Base-by-base conservation (phyloP, 768 basidiomycete genomes). In the Mycena alexandri region DNA sequence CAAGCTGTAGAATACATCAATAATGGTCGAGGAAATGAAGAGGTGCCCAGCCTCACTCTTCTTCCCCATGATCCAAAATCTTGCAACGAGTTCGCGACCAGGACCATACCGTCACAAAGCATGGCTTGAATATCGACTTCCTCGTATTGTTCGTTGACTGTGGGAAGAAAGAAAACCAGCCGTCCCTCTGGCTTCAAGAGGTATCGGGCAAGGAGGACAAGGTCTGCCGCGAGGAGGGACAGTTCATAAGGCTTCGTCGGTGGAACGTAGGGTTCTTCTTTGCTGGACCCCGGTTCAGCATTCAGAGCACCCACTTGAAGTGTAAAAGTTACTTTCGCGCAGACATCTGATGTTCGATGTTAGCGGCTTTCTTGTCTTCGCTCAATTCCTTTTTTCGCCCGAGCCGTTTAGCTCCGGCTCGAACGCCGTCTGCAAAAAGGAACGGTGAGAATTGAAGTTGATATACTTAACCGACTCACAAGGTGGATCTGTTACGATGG, bases 61-160 rank as follows among this genome's bases (percentile, higher is more conserved):
- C 97, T 84, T 1, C 95, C 96, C 97, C 97, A 99, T 25, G 90
- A 93, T 16, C 96, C 96, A 74, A 98, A 99, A 72, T 92, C 90
- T 78, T 99, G 96, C 68, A 95, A 78, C 41, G 94, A 96, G 75
- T 97, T 96, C 0, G 92, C 91, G 47, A 96, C 84, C 21, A 99
- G 79, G 71, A 89, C 89, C 93, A 99, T 96, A 1, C 96, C 96
- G 24, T 90, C 89, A 71, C 92, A 93, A 5, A 95, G 83, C 77
- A 94, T 86, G 1, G 84, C 79, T 34, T 92, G 85, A 11, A 99
- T 82, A 74, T 99, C 98, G 2, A 98, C 81, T 71, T 93, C 93
- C 67, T 92, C 87, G 74, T 96, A 99, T 46, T 96, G 92, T 52
- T 97, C 96, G 14, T 89, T 94, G 22, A 97, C 93, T 0, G 95